These are phyloP conservation scores for Sphagnum tenellum DNA, from an alignment of 225 moss, liverwort and hornwort species.

Conservation along the genomic window DNA sequence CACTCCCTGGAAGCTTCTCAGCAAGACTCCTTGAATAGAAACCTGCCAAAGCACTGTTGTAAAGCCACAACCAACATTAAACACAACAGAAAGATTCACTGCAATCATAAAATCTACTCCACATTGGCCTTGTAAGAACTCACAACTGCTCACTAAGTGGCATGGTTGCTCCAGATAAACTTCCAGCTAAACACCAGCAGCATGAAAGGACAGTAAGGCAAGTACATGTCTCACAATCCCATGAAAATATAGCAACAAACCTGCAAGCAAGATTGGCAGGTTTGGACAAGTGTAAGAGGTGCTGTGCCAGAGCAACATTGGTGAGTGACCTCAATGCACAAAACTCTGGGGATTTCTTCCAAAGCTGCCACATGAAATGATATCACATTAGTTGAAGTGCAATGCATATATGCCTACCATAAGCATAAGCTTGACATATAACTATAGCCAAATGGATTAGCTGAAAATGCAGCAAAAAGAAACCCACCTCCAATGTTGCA, in stretches of 20 bases:
- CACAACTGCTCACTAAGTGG: too few species aligned
- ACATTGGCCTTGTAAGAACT: too few species aligned
- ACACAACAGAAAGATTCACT: too few species aligned
- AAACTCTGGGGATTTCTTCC: constrained; percentile 11
- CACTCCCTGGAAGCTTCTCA: constrained; percentile 12
- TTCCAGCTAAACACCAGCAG: too few species aligned
- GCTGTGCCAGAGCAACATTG: constrained; percentile 6
- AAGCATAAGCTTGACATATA: background rate
- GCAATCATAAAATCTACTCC: too few species aligned
- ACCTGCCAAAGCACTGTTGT: constrained; percentile 8
- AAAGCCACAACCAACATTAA: background rate
- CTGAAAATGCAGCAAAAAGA: background rate
- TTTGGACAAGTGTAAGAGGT: constrained; percentile 5
- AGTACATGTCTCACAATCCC: too few species aligned
- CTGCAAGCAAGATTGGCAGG: constrained; percentile 9
- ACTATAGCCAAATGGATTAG: background rate
- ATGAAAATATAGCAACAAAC: background rate
- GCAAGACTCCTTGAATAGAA: constrained; percentile 10
- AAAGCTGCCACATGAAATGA: constrained; percentile 3
- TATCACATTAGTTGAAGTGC: too few species aligned
- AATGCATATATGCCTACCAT: background rate
- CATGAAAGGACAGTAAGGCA: too few species aligned
- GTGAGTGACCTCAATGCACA: constrained; percentile 10
- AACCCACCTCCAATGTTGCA: constrained; percentile 4
- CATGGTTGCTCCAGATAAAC: too few species aligned